These are phyloP conservation scores for Cornus kousa DNA, from an alignment of 148 eudicot genomes.

Conservation along the genomic window DNA sequence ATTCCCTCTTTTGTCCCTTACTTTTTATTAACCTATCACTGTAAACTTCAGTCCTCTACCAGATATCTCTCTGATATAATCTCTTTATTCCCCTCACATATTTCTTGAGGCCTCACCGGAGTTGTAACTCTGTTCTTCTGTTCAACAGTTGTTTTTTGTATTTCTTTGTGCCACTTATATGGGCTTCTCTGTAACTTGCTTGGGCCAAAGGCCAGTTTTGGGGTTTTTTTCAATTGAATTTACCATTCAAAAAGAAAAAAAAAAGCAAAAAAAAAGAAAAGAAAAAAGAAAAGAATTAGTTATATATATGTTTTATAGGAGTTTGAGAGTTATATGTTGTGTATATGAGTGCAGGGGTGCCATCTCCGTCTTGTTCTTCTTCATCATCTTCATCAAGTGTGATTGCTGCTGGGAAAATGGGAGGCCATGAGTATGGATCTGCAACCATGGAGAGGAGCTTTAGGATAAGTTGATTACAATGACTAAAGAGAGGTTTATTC, in stretches of 20 bases:
- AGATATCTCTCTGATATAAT: conserved; percentile 62
- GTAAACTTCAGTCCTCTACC: conserved; percentile 92
- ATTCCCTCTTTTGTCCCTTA: conserved; percentile 86
- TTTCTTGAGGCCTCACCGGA: no score
- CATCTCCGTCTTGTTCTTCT: conserved; percentile 35
- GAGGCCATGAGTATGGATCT: conserved; percentile 72
- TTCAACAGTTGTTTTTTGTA: no score
- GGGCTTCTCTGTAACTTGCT: no score
- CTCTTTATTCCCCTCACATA: neutral
- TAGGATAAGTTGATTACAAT: conserved; percentile 40
- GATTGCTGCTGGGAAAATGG: conserved; percentile 52
- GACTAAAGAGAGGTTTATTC: neutral
- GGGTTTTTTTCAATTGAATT: no score
- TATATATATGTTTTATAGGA: no score
- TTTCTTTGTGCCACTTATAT: no score
- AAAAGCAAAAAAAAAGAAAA: no score
- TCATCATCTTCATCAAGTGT: conserved; percentile 18
- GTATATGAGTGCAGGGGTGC: conserved; percentile 28
- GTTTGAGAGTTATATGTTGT: neutral
- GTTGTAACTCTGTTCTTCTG: no score
- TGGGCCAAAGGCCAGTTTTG: no score
- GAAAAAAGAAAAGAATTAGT: no score
- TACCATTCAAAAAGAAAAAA: no score
- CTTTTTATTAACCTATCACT: conserved; percentile 49
- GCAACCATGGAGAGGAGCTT: conserved; percentile 74